Evolutionary conservation across 768 basidiomycete species (phyloP).

Genomic region (Xerocomus spinulosus): DNA sequence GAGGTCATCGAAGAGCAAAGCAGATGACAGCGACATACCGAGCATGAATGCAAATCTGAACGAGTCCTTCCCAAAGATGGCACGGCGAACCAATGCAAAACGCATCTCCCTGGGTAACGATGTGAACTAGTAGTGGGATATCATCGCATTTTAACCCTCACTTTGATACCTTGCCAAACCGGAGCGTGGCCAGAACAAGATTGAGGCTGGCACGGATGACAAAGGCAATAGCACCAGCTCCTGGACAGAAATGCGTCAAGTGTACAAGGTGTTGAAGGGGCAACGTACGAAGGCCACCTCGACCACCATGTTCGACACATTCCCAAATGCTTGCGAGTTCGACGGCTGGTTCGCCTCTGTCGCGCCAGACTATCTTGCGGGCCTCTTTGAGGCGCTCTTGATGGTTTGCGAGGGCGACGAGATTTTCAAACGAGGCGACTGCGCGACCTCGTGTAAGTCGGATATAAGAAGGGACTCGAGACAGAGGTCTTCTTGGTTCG

Average conservation of each 20-base stretch:
- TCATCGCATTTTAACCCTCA: constrained; percentile 29
- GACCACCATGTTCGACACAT: constrained; percentile 65
- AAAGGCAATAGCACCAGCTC: constrained; percentile 78
- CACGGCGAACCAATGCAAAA: constrained; percentile 66
- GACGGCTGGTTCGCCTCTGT: constrained; percentile 69
- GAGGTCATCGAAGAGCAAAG: neutral
- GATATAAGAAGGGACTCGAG: constrained; percentile 37
- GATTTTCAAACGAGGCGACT: constrained; percentile 76
- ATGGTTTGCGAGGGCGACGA: constrained; percentile 80
- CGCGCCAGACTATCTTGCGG: constrained; percentile 77
- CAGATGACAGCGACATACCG: constrained; percentile 37
- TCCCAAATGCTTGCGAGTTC: constrained; percentile 60
- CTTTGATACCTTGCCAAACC: constrained; percentile 65
- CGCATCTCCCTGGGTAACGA: constrained; percentile 50
- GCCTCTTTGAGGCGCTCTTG: constrained; percentile 71
- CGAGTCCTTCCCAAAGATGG: constrained; percentile 79
- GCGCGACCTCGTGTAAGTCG: constrained; percentile 51
- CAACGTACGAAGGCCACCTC: constrained; percentile 67
- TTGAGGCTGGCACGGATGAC: constrained; percentile 81
- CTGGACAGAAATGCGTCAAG: constrained; percentile 34
- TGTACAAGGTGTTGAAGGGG: neutral
- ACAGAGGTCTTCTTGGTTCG: constrained; percentile 3
- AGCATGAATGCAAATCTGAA: constrained; percentile 86
- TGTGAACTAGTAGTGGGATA: neutral
- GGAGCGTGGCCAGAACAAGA: constrained; percentile 69